Percentiles rank a stretch among this genome's conserved stretches.
phyloP scores from a whole-genome alignment of 352 stramenopile species.

The Globisporangium viniferum region DNA sequence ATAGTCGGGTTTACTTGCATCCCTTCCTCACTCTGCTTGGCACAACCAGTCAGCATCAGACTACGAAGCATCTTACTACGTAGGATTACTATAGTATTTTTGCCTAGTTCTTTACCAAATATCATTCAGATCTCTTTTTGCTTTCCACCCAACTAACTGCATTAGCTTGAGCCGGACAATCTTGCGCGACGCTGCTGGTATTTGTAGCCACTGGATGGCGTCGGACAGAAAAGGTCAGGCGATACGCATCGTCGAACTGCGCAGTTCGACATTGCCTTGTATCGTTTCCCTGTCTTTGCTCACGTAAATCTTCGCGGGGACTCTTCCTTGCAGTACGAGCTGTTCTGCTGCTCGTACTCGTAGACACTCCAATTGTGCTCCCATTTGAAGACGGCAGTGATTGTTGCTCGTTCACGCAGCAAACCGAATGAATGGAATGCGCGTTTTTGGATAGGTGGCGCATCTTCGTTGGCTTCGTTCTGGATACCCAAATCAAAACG shows the following conservation, averaged over 20 bases:
- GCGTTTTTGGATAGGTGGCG: neutral
- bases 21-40: neutral
- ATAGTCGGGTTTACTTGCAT: slow-evolving; percentile 11
- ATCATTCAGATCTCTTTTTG: neutral
- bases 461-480: neutral
- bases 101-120: slow-evolving; percentile 4
- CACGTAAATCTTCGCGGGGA: neutral
- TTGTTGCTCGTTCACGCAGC: neutral
- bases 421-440: neutral
- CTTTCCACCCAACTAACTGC: neutral
- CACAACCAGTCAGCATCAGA: neutral
- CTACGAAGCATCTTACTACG: neutral
- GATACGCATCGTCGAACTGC: neutral
- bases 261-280: neutral
- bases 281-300: neutral
- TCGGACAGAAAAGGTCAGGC: neutral
- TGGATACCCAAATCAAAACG: neutral
- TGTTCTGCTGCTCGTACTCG: neutral
- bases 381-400: neutral
- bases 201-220: neutral
- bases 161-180: neutral
- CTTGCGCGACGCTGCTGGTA: neutral
- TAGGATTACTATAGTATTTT: neutral
- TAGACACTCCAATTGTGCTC: neutral
- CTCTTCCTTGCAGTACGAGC: neutral